Conservation (phyloP, 176 grass and related monocot species). For the Zea luxurians region DNA sequence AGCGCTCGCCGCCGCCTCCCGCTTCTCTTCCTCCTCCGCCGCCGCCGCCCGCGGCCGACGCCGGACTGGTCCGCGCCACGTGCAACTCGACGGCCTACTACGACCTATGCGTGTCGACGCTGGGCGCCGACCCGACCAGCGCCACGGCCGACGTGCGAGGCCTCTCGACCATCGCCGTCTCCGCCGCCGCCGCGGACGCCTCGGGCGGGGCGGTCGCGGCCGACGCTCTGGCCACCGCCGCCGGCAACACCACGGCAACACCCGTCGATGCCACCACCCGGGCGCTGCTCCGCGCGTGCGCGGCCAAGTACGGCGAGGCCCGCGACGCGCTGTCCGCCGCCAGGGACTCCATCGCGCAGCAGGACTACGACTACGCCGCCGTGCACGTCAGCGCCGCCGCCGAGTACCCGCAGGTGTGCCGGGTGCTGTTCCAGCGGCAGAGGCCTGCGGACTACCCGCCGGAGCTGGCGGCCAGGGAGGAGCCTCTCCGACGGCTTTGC, state of each 20-base stretch:
- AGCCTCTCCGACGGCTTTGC: conserved; percentile 61
- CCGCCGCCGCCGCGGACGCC: conserved; percentile 55
- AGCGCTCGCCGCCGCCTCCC: conserved; percentile 6
- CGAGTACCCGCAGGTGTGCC: conserved; percentile 79
- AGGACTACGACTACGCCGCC: conserved; percentile 71
- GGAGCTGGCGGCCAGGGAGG: conserved; percentile 56
- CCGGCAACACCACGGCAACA: background rate
- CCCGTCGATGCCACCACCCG: conserved; percentile 18
- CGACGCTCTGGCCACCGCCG: conserved; percentile 20
- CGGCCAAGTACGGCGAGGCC: conserved; percentile 57
- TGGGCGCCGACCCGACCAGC: conserved; percentile 62
- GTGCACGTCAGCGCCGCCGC: conserved; percentile 74
- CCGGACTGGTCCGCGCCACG: conserved; percentile 50
- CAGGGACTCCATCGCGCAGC: conserved; percentile 42
- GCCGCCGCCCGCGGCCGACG: background rate
- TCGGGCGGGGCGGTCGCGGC: conserved; percentile 54
- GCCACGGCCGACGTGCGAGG: conserved; percentile 59
- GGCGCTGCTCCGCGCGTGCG: conserved; percentile 50
- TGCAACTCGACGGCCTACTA: conserved; percentile 81
- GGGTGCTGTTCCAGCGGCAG: conserved; percentile 57
- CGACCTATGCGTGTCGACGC: conserved; percentile 70
- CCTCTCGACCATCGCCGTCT: conserved; percentile 66
- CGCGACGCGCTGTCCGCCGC: conserved; percentile 55
- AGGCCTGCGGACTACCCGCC: conserved; percentile 53
- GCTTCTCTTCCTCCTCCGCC: background rate